These are phyloP conservation scores for Xylaria scruposa DNA, from an alignment of 495 filamentous ascomycete species.

Conservation along the genomic window DNA sequence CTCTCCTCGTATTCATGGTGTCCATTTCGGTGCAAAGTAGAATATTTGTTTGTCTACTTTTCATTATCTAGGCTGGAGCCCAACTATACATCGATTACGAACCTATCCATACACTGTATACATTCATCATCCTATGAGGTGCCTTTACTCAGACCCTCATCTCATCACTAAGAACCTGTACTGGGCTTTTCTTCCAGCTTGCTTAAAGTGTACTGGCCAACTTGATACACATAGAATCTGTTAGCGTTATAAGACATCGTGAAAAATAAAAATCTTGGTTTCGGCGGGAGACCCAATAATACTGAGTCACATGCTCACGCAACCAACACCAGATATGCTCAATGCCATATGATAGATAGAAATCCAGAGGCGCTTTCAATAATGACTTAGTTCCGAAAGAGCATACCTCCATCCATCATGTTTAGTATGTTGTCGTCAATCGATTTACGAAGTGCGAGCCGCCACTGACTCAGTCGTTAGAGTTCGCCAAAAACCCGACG, in stretches of 20 bases:
- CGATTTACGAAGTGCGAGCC: constrained; percentile 33
- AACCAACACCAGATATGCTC: constrained; percentile 24
- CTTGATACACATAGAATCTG: constrained; percentile 12
- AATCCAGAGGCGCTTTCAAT: constrained; percentile 25
- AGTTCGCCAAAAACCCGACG: constrained; percentile 30
- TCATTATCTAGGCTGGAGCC: neutral
- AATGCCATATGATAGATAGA: constrained; percentile 18
- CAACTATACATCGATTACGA: constrained; percentile 24
- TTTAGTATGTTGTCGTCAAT: constrained; percentile 26
- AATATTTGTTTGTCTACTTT: neutral
- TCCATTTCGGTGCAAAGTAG: constrained; percentile 10
- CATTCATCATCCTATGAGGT: constrained; percentile 1
- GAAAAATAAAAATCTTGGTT: constrained; percentile 17
- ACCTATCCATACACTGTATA: constrained; percentile 25
- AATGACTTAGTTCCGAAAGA: constrained; percentile 19
- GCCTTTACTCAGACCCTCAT: neutral
- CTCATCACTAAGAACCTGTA: neutral
- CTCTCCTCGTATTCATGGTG: neutral
- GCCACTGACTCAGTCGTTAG: constrained; percentile 35
- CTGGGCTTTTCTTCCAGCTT: neutral
- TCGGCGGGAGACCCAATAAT: constrained; percentile 3
- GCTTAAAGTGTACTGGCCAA: constrained; percentile 16
- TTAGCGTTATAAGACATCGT: neutral
- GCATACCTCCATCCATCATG: constrained; percentile 1
- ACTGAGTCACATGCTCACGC: constrained; percentile 2